phyloP scores from a whole-genome alignment of 345 rosid genomes.

The Populus deltoides region DNA sequence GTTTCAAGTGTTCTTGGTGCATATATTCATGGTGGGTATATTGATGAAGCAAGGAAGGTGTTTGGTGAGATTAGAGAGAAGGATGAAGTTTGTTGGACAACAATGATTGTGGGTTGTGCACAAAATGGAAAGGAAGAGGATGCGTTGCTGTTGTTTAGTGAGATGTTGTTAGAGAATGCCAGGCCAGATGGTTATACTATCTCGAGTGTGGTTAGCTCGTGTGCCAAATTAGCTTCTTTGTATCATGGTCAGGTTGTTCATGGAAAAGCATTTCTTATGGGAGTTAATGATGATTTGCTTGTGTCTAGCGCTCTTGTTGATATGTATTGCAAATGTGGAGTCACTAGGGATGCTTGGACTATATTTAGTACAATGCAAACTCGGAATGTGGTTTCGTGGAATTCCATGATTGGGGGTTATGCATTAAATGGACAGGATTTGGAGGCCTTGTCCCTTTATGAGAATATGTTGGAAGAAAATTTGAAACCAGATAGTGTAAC shows the following conservation, averaged over 20 bases:
- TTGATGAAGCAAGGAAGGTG: constrained; percentile 34
- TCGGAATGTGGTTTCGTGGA: constrained; percentile 52
- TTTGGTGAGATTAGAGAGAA: constrained; percentile 40
- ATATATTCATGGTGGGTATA: constrained; percentile 32
- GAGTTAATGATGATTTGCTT: constrained; percentile 43
- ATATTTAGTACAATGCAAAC: constrained; percentile 40
- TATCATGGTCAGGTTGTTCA: constrained; percentile 49
- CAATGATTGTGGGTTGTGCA: constrained; percentile 54
- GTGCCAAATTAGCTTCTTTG: constrained; percentile 53
- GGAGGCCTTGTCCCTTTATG: constrained; percentile 48
- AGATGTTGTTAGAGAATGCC: constrained; percentile 41
- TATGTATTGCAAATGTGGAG: constrained; percentile 63
- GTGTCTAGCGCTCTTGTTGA: constrained; percentile 55
- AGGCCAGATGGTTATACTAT: constrained; percentile 45
- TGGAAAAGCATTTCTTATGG: constrained; percentile 44
- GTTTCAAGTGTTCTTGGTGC: constrained; percentile 47
- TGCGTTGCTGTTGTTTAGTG: constrained; percentile 41
- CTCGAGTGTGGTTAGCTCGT: constrained; percentile 50
- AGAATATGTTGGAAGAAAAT: constrained; percentile 42
- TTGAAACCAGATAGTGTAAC: constrained; percentile 49
- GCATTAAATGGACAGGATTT: constrained; percentile 54
- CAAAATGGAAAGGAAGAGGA: constrained; percentile 55
- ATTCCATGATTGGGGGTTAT: constrained; percentile 54
- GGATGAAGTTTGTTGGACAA: constrained; percentile 58
- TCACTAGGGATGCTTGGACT: constrained; percentile 37